Evolutionary conservation across 805 yeast genomes (phyloP).

Genomic region (Candida ovalis): DNA sequence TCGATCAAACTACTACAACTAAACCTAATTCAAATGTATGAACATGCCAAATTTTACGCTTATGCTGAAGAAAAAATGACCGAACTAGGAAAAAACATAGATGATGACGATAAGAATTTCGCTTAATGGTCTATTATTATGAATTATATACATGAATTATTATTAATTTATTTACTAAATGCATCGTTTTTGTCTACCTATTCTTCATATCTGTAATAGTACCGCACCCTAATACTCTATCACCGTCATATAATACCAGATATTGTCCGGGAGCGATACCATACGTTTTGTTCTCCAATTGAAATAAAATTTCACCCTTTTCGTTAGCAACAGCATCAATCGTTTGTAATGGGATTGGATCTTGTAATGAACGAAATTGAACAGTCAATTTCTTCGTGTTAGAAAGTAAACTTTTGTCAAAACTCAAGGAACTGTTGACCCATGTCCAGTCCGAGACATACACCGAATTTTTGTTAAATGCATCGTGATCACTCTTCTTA

Average conservation of each 20-base stretch:
- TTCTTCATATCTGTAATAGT: constrained; percentile 24
- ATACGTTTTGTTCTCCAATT: constrained; percentile 43
- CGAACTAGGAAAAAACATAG: not conserved
- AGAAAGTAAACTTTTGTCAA: constrained; percentile 4
- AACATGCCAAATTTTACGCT: constrained; percentile 14
- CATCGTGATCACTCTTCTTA: constrained; percentile 57
- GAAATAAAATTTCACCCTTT: constrained; percentile 25
- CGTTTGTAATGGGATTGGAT: constrained; percentile 31
- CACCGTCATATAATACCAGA: constrained; percentile 65
- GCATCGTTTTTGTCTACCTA: not conserved
- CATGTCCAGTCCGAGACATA: constrained; percentile 46
- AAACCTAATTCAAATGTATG: constrained; percentile 15
- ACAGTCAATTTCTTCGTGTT: constrained; percentile 34
- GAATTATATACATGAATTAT: constrained; percentile 5
- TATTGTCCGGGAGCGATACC: constrained; percentile 93
- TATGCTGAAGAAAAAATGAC: constrained; percentile 8
- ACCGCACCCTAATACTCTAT: constrained; percentile 67
- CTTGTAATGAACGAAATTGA: constrained; percentile 75
- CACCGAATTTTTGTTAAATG: constrained; percentile 46
- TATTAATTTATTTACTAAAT: not conserved
- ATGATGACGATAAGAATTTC: not conserved
- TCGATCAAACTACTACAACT: constrained; percentile 16
- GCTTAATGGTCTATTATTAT: not conserved
- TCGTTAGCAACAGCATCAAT: constrained; percentile 14
- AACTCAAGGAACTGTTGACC: constrained; percentile 31